Percentiles rank a stretch among this genome's conserved stretches.
Evolutionary conservation across 164 flowering plant genomes (phyloP).

Genomic region (Protea cynaroides): DNA sequence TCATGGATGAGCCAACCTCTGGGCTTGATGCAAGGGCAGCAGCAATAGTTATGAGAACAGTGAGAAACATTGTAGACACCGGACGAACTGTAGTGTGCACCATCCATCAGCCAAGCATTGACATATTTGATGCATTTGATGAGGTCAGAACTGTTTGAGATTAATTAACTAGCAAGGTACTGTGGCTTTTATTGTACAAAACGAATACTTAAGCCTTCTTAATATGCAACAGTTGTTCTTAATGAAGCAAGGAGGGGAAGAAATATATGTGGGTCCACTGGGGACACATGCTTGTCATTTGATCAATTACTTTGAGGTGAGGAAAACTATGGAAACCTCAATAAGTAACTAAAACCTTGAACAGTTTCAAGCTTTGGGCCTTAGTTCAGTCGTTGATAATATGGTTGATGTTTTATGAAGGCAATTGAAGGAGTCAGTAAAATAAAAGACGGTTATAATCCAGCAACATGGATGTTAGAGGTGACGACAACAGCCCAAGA

Average conservation of each 20-base stretch:
- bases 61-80: neutral
- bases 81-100: neutral
- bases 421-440: slow-evolving; percentile 22
- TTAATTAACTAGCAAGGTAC: neutral
- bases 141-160: neutral
- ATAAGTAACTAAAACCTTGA: neutral
- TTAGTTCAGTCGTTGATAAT: neutral
- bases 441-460: slow-evolving; percentile 12
- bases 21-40: neutral
- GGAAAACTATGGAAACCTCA: neutral
- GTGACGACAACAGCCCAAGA: slow-evolving; percentile 32
- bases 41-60: neutral
- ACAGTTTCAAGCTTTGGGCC: too few relatives aligned
- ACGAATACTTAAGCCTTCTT: neutral
- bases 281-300: slow-evolving; percentile 24
- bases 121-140: slow-evolving; percentile 6
- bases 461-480: slow-evolving; percentile 39
- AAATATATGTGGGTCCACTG: slow-evolving; percentile 31
- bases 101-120: slow-evolving; percentile 2
- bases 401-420: slow-evolving; percentile 8
- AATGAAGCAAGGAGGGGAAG: slow-evolving; percentile 39
- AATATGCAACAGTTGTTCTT: slow-evolving; percentile 25
- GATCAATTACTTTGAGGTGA: slow-evolving; percentile 34
- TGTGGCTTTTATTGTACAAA: neutral
- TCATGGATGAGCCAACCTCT: slow-evolving; percentile 1